Base-by-base conservation (phyloP, 2,329 filamentous ascomycete species). In the Alternaria alternata region DNA sequence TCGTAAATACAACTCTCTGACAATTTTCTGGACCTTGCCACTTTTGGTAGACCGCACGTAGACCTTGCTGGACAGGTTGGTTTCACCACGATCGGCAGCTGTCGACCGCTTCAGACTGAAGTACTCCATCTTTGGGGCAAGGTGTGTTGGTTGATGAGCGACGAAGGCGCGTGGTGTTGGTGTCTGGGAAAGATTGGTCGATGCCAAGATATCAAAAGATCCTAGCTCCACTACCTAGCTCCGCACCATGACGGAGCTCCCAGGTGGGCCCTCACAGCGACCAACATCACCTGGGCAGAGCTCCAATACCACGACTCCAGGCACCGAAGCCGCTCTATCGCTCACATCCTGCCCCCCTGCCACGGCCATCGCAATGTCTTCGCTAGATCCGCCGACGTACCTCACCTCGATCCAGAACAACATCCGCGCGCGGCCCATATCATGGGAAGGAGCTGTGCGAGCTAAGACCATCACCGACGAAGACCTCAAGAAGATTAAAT, bases 11-110 rank as follows among this genome's bases (percentile, higher is more conserved):
- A 98, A 86, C 83, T 99, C 95, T 73, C 94, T 89, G 68, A 99
- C 95, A 75, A 99, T 96, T 85, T 99, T 99, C 80, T 98, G 95
- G 61, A 98, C 94, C 83, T 97, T 97, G 80, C 95, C 95, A 79
- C 89, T 95, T 80, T 92, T 94, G 48, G 94, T 96, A 26, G 95
- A 97, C 62, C 95, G 88, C 65, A 99, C 92, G 76, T 96, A 99
- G 72, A 96, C 89, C 82, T 98, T 99, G 86, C 91, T 97, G 32
- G 93, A 94, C 66, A 98, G 90, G 75, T 91, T 96, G 47, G 89
- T 84, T 30, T 89, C 85, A 57, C 82, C 80, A 5, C 83, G 82
- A 63, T 87, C 85, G 16, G 83, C 80, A 51, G 82, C 80, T 71
- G 76, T 82, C 55, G 81, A 86, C 71, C 87, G 82, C 75, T 89